These are phyloP conservation scores for Hyphopichia buzzinii DNA, from an alignment of 1,139 yeast species.

Conservation along the genomic window DNA sequence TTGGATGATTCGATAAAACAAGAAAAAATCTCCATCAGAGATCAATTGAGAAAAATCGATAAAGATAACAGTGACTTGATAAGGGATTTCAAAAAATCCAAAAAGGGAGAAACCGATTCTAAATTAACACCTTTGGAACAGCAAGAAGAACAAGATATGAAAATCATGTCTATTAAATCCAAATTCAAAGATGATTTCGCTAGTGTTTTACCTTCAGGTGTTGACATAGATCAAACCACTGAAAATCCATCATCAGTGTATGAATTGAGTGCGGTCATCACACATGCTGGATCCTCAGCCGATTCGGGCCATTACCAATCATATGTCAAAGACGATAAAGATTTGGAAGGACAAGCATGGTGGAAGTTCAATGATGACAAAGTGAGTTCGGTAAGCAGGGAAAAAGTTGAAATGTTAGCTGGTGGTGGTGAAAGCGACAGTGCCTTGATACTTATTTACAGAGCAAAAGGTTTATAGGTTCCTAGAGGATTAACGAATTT, in stretches of 20 bases:
- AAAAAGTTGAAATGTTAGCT: slow-evolving; percentile 77
- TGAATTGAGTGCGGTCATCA: slow-evolving; percentile 77
- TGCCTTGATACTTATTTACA: slow-evolving; percentile 84
- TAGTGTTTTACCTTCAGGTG: slow-evolving; percentile 35
- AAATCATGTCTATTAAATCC: slow-evolving; percentile 40
- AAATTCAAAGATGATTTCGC: slow-evolving; percentile 46
- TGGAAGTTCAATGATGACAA: slow-evolving; percentile 94
- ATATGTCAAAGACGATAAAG: slow-evolving; percentile 70
- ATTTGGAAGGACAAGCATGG: slow-evolving; percentile 72
- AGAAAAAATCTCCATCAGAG: slow-evolving; percentile 70
- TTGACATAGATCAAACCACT: slow-evolving; percentile 40
- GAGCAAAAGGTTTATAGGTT: slow-evolving; percentile 60
- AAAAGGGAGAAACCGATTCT: slow-evolving; percentile 29
- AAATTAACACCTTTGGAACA: slow-evolving; percentile 39
- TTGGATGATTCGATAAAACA: slow-evolving; percentile 71
- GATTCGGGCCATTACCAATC: slow-evolving; percentile 98
- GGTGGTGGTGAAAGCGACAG: slow-evolving; percentile 99
- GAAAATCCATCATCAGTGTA: slow-evolving; percentile 89
- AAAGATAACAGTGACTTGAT: slow-evolving; percentile 71
- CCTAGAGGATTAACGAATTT: slow-evolving; percentile 7
- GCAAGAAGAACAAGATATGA: slow-evolving; percentile 48
- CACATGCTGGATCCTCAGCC: slow-evolving; percentile 94
- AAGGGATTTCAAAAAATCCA: slow-evolving; percentile 73
- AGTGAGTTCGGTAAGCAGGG: slow-evolving; percentile 73
- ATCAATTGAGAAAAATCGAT: slow-evolving; percentile 71